Base-by-base conservation (phyloP, 176 grass and related monocot genomes). In the Eleusine coracana region DNA sequence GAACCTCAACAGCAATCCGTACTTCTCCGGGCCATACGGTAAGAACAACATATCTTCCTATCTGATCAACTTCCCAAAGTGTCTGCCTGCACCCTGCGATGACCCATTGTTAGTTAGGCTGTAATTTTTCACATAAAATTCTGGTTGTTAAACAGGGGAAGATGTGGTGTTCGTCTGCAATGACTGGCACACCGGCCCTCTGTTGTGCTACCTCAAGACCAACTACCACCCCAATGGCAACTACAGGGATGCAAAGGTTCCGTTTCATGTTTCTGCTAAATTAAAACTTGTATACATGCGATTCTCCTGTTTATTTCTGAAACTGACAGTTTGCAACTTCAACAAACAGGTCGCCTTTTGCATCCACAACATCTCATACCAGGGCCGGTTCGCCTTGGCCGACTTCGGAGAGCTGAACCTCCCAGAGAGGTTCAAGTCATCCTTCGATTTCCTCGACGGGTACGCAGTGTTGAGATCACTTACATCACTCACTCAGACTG, bases 361-460 rank as follows among this genome's bases (percentile, higher is more conserved):
- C 91, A 98, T 98, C 90, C 96, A 98, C 89, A 98, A 98, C 84
- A 95, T 98, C 42, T 86, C 90, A 11, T 98, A 98, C 80, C 96
- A 98, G 78, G 96, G 96, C 17, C 84, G 96, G 0, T 98, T 98
- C 64, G 69, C 88, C 20, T 74, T 74, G 20, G 48, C 68, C 0
- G 96, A 98, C 64, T 98, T 75, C 54, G 5, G 75, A 1, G 55
- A 73, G 25, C 89, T 98, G 55, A 95, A 98, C 14, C 96, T 98
- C 31, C 92, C 96, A 0, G 90, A 91, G 27, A 81, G 68, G 55
- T 95, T 98, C 76, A 93, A 75, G 87, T 86, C 95, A 15, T 94
- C 95, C 20, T 97, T 92, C 74, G 88, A 94, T 73, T 97, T 97
- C 77, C 85, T 90, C 54, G 96, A 98, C 54, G 96, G 96, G 92